phyloP scores from a whole-genome alignment of 192 early-diverging fungal genomes.

The Pilobolus umbonatus region DNA sequence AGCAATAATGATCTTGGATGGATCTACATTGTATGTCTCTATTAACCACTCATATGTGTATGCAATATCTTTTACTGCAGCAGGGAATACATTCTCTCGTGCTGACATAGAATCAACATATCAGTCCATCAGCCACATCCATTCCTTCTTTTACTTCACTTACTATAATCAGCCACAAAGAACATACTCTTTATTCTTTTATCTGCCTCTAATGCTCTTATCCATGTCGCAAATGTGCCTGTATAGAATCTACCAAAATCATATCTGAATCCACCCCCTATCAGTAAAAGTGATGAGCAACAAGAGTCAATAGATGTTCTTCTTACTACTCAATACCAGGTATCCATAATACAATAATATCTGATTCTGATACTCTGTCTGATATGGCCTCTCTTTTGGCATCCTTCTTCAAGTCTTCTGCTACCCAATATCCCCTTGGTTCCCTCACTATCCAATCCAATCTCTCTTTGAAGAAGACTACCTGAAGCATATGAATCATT shows the following conservation, averaged over 20 bases:
- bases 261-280: constrained; percentile 21
- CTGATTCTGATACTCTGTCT: constrained; percentile 4
- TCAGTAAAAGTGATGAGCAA: neutral
- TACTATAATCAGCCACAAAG: constrained; percentile 18
- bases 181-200: constrained; percentile 10
- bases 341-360: constrained; percentile 14
- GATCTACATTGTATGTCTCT: neutral
- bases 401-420: constrained; percentile 15
- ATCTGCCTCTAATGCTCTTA: constrained; percentile 15
- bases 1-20: constrained; percentile 10
- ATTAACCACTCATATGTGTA: constrained; percentile 14
- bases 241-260: constrained; percentile 18
- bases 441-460: constrained; percentile 6
- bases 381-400: constrained; percentile 13
- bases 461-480: constrained; percentile 5
- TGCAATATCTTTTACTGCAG: constrained; percentile 5
- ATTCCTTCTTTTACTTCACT: too few species aligned
- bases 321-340: constrained; percentile 9
- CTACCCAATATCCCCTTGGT: constrained; percentile 3
- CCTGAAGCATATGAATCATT: neutral
- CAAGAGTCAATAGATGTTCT: neutral
- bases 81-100: constrained; percentile 1
- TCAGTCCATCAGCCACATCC: too few species aligned
- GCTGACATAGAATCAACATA: too few species aligned
- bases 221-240: constrained; percentile 18